phyloP scores from a whole-genome alignment of 768 basidiomycete genomes.

The Trichaptum fuscoviolaceum region DNA sequence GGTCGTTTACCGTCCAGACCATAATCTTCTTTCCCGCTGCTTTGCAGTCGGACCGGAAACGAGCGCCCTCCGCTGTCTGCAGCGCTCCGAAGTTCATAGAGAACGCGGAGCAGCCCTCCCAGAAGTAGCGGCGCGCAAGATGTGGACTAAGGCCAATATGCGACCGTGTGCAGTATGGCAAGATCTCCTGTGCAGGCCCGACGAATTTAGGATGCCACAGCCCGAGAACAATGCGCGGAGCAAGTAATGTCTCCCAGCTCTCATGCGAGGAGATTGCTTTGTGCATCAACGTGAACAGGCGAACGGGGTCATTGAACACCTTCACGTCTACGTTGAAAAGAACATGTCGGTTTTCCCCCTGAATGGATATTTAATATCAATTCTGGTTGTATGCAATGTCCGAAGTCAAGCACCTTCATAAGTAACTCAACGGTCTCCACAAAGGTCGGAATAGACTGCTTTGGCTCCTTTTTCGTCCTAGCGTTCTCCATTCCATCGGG shows the following conservation, averaged over 20 bases:
- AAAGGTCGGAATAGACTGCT: conserved; percentile 88
- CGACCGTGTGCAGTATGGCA: conserved; percentile 81
- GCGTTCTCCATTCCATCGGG: conserved; percentile 69
- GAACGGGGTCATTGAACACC: conserved; percentile 82
- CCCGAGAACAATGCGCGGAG: conserved; percentile 75
- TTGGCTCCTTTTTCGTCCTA: conserved; percentile 73
- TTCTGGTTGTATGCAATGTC: not conserved
- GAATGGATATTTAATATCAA: conserved; percentile 3
- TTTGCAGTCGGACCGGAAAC: conserved; percentile 82
- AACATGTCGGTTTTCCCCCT: conserved; percentile 74
- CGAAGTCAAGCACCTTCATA: conserved; percentile 53
- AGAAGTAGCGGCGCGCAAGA: conserved; percentile 83
- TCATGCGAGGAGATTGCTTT: conserved; percentile 54
- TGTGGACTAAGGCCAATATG: conserved; percentile 75
- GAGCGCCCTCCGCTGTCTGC: conserved; percentile 62
- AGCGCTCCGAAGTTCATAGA: conserved; percentile 75
- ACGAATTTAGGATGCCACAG: conserved; percentile 93
- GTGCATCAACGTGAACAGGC: conserved; percentile 80
- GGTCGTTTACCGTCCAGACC: conserved; percentile 96
- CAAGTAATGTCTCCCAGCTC: conserved; percentile 69
- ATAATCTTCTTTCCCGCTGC: conserved; percentile 75
- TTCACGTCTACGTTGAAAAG: conserved; percentile 92
- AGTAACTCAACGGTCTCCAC: conserved; percentile 73
- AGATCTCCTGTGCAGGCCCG: conserved; percentile 58
- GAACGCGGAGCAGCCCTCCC: conserved; percentile 81